phyloP scores from a whole-genome alignment of 352 stramenopile genomes.

The Phytophthora hibernalis region DNA sequence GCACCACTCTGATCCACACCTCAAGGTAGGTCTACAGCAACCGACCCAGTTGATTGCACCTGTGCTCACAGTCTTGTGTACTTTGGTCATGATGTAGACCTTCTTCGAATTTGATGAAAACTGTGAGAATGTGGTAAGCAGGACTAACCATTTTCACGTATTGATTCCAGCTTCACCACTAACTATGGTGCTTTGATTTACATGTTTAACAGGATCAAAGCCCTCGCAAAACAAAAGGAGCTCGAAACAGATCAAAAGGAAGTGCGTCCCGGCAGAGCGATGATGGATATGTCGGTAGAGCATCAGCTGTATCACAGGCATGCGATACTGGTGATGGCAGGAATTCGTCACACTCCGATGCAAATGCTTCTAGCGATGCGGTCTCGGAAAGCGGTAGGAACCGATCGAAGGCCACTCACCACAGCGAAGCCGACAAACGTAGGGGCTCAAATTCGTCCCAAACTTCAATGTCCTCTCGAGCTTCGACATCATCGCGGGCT shows the following conservation, averaged over 20 bases:
- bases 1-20: slow-evolving; percentile 42
- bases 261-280: slow-evolving; percentile 21
- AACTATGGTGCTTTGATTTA: not conserved
- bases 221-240: slow-evolving; percentile 38
- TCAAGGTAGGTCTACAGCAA: slow-evolving; percentile 42
- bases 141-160: not conserved
- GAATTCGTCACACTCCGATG: slow-evolving; percentile 11
- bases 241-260: slow-evolving; percentile 21
- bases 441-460: slow-evolving; percentile 33
- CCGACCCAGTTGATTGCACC: not conserved
- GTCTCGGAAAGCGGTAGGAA: slow-evolving; percentile 12
- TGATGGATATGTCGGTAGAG: slow-evolving; percentile 4
- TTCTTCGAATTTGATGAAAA: slow-evolving; percentile 75
- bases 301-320: slow-evolving; percentile 12
- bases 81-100: slow-evolving; percentile 20
- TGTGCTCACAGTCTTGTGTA: not conserved
- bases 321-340: slow-evolving; percentile 8
- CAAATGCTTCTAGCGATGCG: slow-evolving; percentile 8
- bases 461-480: slow-evolving; percentile 10
- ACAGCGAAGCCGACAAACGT: slow-evolving; percentile 16
- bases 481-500: slow-evolving; percentile 23
- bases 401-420: slow-evolving; percentile 22
- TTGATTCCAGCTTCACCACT: not conserved
- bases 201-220: slow-evolving; percentile 40
- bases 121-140: slow-evolving; percentile 63